Conservation (phyloP, 75 land plant genomes). For the Picea sitchensis region DNA sequence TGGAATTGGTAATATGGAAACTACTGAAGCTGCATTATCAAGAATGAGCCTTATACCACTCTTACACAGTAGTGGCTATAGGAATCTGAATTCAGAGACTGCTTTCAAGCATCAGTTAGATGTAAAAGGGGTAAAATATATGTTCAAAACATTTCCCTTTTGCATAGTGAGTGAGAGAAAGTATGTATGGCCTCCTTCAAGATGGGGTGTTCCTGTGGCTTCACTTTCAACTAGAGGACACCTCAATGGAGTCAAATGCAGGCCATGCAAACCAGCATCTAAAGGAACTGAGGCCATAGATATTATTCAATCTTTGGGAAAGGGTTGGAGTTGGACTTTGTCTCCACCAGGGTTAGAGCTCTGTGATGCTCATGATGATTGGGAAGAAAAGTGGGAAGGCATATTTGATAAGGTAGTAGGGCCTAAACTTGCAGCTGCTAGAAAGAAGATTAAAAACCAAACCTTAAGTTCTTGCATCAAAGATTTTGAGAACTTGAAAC, state of each 20-base stretch:
- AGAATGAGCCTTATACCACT: slow-evolving; percentile 43
- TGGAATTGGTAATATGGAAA: slow-evolving; percentile 56
- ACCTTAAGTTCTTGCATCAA: slow-evolving; percentile 43
- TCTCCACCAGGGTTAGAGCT: slow-evolving; percentile 42
- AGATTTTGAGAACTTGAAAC: slow-evolving; percentile 60
- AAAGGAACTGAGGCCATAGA: slow-evolving; percentile 42
- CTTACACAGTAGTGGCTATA: slow-evolving; percentile 33
- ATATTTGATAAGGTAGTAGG: slow-evolving; percentile 59
- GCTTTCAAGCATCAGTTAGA: slow-evolving; percentile 62
- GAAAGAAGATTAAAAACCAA: slow-evolving; percentile 25
- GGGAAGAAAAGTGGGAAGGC: slow-evolving; percentile 72
- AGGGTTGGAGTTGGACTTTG: slow-evolving; percentile 73
- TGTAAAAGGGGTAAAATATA: slow-evolving; percentile 10
- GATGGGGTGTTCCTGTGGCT: slow-evolving; percentile 74
- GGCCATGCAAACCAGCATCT: slow-evolving; percentile 72
- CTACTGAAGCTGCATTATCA: slow-evolving; percentile 51
- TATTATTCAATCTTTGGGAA: slow-evolving; percentile 24
- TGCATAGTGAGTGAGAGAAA: slow-evolving; percentile 52
- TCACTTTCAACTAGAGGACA: slow-evolving; percentile 63
- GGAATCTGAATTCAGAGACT: slow-evolving; percentile 57
- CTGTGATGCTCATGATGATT: slow-evolving; percentile 63
- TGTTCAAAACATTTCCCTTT: slow-evolving; percentile 35
- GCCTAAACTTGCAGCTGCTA: slow-evolving; percentile 18
- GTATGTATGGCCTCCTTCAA: slow-evolving; percentile 53
- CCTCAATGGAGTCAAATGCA: slow-evolving; percentile 91